Base-by-base conservation (phyloP, 2,329 filamentous ascomycete species). In the Talaromyces sp. region DNA sequence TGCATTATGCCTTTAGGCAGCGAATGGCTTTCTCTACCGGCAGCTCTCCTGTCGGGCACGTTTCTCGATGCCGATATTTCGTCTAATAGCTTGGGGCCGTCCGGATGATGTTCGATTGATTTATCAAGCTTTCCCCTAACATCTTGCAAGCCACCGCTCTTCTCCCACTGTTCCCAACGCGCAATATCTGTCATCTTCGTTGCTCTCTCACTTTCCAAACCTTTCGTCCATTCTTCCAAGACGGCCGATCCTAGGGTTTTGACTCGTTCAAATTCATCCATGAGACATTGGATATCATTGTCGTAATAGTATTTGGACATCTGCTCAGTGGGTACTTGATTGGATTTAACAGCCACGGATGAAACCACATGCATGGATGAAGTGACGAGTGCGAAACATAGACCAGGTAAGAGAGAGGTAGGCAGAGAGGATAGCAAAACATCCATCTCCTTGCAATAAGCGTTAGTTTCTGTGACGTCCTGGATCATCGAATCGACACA, bases 191-290 rank as follows among this genome's bases (percentile, higher is more conserved):
- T 80, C 65, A 85, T 82, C 54, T 80, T 75, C 61, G 85, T 80
- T 66, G 83, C 84, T 10, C 89, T 88, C 61, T 84, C 81, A 29
- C 76, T 77, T 50, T 86, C 83, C 3, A 94, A 80, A 10, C 90
- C 90, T 73, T 92, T 92, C 31, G 86, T 79, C 90, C 90, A 94
- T 72, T 92, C 90, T 65, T 91, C 88, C 3, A 83, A 82, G 11
- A 87, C 84, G 48, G 87, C 86, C 51, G 81, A 67, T n/a, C 90
- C 88, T 65, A 90, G 81, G n/a, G 78, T 74, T 66, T 85, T 84
- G 58, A 87, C 88, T 5, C 84, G 78, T 50, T 83, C 77, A 65
- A 90, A 85, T 67, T 90, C 85, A 32, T 77, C 70, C 61, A 83
- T 82, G 64, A 92, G 81, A 8, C 80, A 79, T 27, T 86, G 80